Percentiles rank a stretch among this genome's conserved stretches.
Conservation (phyloP, 2,329 filamentous ascomycete genomes). For the Helminthosporium solani region DNA sequence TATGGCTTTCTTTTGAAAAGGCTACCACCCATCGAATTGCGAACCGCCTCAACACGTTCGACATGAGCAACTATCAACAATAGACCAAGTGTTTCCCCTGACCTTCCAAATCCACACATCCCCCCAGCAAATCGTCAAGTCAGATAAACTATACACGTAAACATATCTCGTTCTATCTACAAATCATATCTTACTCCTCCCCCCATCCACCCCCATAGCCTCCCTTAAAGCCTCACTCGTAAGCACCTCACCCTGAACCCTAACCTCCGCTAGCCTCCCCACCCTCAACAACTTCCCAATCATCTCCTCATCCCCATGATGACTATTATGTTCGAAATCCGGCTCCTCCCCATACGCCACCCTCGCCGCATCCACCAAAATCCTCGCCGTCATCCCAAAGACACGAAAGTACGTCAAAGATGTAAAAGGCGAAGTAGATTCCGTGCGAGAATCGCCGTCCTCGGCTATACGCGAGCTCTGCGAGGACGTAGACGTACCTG, state of each 20-base stretch:
- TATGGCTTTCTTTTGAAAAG: no score
- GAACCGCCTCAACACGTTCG: no score
- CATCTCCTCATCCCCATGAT: constrained; percentile 67
- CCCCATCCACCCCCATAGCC: constrained; percentile 44
- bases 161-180: neutral
- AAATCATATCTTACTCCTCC: constrained; percentile 50
- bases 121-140: no score
- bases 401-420: constrained; percentile 68
- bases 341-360: constrained; percentile 81
- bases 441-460: constrained; percentile 35
- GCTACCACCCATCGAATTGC: no score
- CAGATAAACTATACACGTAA: no score
- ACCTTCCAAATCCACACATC: no score
- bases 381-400: constrained; percentile 92
- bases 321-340: constrained; percentile 73
- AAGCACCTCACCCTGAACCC: constrained; percentile 54
- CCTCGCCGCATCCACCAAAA: constrained; percentile 83
- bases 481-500: constrained; percentile 1
- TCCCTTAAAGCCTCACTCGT: constrained; percentile 54
- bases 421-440: constrained; percentile 37
- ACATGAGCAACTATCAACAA: no score
- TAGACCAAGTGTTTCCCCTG: no score
- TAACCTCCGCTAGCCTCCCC: constrained; percentile 56
- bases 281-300: constrained; percentile 58
- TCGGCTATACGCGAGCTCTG: constrained; percentile 9